Evolutionary conservation across 2,329 filamentous ascomycete genomes (phyloP).

Genomic region (Scedosporium apiospermum): DNA sequence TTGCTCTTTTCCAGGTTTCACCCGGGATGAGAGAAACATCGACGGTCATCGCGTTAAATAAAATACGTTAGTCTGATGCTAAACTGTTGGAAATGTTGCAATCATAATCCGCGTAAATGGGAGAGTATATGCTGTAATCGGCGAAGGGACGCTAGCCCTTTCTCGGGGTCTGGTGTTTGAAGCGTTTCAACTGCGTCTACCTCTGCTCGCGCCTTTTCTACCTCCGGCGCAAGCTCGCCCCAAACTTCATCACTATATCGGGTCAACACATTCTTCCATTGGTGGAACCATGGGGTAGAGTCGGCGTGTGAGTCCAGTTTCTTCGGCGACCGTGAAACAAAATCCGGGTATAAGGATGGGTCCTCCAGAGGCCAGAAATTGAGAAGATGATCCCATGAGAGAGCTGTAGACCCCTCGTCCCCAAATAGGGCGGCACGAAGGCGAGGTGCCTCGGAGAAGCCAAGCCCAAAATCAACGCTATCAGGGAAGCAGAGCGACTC

Average conservation of each 20-base stretch:
- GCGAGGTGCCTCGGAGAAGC: conserved; percentile 2
- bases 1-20: too few species aligned
- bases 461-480: conserved; percentile 1
- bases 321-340: conserved; percentile 11
- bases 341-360: conserved; percentile 10
- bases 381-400: conserved; percentile 34
- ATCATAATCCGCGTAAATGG: conserved; percentile 23
- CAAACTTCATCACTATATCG: conserved; percentile 58
- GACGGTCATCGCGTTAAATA: background rate
- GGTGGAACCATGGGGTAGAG: conserved; percentile 35
- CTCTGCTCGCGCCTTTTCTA: conserved; percentile 47
- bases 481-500: conserved; percentile 25
- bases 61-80: background rate
- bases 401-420: background rate
- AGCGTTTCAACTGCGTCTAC: conserved; percentile 28
- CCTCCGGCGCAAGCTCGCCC: conserved; percentile 51
- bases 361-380: conserved; percentile 41
- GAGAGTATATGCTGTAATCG: conserved; percentile 26
- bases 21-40: too few species aligned
- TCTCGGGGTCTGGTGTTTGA: conserved; percentile 12
- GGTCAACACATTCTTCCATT: conserved; percentile 47
- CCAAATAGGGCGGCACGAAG: conserved; percentile 5
- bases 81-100: conserved; percentile 6
- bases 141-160: conserved; percentile 17
- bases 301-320: background rate